Conservation (phyloP, 2,329 filamentous ascomycete species). For the Fusarium odoratissimum region DNA sequence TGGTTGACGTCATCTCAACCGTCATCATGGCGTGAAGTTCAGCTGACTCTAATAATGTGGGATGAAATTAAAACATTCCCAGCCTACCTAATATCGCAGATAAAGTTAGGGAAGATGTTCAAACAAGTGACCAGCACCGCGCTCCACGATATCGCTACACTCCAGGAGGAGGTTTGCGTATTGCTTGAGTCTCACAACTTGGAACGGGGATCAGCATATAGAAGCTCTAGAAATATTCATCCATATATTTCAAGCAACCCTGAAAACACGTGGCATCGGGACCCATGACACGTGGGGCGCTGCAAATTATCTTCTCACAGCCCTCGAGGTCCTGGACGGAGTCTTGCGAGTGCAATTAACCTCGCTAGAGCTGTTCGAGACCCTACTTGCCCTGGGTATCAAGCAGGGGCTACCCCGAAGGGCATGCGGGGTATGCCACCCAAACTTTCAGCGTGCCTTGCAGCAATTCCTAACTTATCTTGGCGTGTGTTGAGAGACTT, state of each 20-base stretch:
- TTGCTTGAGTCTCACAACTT: neutral
- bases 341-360: no score
- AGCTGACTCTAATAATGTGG: rapidly evolving
- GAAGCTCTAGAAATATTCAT: neutral
- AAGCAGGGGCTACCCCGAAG: no score
- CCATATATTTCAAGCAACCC: rapidly evolving
- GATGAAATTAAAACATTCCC: neutral
- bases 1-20: slow-evolving; percentile 23
- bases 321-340: no score
- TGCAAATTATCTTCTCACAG: neutral
- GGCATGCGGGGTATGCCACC: no score
- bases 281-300: rapidly evolving
- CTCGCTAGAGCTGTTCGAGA: no score
- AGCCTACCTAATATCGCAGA: neutral
- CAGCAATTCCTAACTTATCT: no score
- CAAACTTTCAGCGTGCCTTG: no score
- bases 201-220: neutral
- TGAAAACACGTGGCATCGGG: rapidly evolving
- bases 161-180: rapidly evolving
- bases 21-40: slow-evolving; percentile 5
- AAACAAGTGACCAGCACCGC: rapidly evolving
- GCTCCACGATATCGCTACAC: rapidly evolving
- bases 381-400: no score
- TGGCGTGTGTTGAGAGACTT: no score
- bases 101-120: neutral